Conservation (phyloP, 2,329 filamentous ascomycete genomes). For the Alternaria sp. region DNA sequence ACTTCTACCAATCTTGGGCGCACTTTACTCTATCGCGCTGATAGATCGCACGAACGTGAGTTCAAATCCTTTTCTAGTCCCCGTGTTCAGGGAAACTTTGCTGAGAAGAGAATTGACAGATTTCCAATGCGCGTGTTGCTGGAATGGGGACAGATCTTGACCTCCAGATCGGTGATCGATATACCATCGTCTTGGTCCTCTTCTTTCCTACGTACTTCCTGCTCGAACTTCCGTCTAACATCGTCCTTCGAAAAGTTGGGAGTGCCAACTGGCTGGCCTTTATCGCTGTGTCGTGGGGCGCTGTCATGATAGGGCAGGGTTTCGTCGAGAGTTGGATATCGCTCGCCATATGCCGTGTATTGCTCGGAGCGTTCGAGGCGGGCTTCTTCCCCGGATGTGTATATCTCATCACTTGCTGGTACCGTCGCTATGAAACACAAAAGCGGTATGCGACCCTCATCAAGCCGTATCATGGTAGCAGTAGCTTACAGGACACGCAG, state of each 20-base stretch:
- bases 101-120: conserved; percentile 12
- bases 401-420: conserved; percentile 43
- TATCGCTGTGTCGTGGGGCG: conserved; percentile 36
- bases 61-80: background rate
- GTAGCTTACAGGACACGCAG: conserved; percentile 12
- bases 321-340: conserved; percentile 36
- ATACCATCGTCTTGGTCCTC: conserved; percentile 35
- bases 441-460: conserved; percentile 25
- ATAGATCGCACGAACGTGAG: conserved; percentile 48
- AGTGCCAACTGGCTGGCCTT: conserved; percentile 39
- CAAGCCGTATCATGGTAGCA: background rate
- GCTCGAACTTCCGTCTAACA: conserved; percentile 35
- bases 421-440: conserved; percentile 32
- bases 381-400: conserved; percentile 41
- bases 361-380: conserved; percentile 36
- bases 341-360: conserved; percentile 28
- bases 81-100: background rate
- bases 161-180: conserved; percentile 31
- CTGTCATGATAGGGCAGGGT: conserved; percentile 38
- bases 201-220: conserved; percentile 41
- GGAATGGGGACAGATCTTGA: conserved; percentile 37
- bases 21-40: conserved; percentile 49
- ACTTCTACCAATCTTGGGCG: conserved; percentile 51
- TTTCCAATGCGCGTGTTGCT: conserved; percentile 38
- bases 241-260: conserved; percentile 36